phyloP scores from a whole-genome alignment of 179 eudicot species.

The Spinacia oleracea region DNA sequence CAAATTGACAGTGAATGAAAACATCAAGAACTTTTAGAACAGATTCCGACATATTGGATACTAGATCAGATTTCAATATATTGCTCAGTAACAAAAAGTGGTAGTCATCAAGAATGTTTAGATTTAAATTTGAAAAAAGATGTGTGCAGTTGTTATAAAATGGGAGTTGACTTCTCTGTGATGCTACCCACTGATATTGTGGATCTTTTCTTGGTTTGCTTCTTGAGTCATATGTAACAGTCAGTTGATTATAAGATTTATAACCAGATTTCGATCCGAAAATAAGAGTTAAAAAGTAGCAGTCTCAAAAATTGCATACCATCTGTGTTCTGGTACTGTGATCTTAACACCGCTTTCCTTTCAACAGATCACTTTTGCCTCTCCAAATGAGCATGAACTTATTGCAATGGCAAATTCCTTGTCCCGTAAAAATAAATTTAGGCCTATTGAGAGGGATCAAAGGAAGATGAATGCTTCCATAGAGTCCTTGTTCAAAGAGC shows the following conservation, averaged over 20 bases:
- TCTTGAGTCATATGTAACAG: not conserved
- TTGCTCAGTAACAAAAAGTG: not conserved
- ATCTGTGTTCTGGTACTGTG: not conserved
- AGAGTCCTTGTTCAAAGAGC: conserved; percentile 60
- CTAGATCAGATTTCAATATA: not conserved
- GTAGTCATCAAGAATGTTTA: too few relatives aligned
- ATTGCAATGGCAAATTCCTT: conserved; percentile 91
- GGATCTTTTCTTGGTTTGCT: not conserved
- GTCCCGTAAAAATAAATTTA: conserved; percentile 38
- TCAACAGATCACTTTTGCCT: conserved; percentile 74
- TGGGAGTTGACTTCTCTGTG: too few relatives aligned
- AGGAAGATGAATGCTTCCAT: conserved; percentile 32
- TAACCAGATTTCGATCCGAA: not conserved
- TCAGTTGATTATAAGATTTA: not conserved
- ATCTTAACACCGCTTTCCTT: not conserved
- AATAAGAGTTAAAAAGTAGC: not conserved
- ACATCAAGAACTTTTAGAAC: too few relatives aligned
- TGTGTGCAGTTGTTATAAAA: too few relatives aligned
- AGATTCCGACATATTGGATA: too few relatives aligned
- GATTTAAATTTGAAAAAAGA: too few relatives aligned
- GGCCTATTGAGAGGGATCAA: conserved; percentile 42
- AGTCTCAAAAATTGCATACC: not conserved
- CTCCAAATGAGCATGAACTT: conserved; percentile 95
- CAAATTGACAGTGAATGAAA: not conserved
- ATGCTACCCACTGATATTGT: not conserved